Percentiles rank a stretch among this genome's conserved stretches.
Conservation (phyloP, 371 early-diverging fungal species). For the Blakeslea trispora region DNA sequence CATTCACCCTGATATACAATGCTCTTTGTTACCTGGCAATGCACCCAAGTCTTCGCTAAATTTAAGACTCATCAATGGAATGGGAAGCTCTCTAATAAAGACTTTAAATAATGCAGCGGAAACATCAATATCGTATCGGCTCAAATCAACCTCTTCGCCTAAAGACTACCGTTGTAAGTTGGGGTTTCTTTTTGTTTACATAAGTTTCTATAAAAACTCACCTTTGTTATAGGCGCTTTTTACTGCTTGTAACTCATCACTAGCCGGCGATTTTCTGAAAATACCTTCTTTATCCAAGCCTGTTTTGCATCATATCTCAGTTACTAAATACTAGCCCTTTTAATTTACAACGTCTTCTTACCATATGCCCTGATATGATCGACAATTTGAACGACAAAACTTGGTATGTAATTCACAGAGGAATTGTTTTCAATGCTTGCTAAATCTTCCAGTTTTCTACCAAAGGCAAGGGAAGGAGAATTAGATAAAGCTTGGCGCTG, state of each 20-base stretch:
- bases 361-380: constrained; percentile 37
- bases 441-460: constrained; percentile 36
- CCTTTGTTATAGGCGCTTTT: constrained; percentile 73
- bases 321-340: background rate
- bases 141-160: constrained; percentile 58
- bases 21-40: constrained; percentile 35
- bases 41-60: constrained; percentile 41
- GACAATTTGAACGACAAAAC: constrained; percentile 29
- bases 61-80: constrained; percentile 64
- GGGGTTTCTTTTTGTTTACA: no score
- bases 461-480: constrained; percentile 41
- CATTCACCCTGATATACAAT: background rate
- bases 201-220: constrained; percentile 5
- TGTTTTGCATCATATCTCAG: constrained; percentile 14
- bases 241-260: constrained; percentile 53
- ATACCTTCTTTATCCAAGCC: constrained; percentile 86
- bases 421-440: constrained; percentile 26
- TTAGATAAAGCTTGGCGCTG: background rate
- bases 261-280: constrained; percentile 84
- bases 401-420: constrained; percentile 31
- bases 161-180: background rate
- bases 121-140: constrained; percentile 74
- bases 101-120: constrained; percentile 85
- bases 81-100: constrained; percentile 83
- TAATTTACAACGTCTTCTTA: constrained; percentile 8